Conservation (phyloP, 2,329 filamentous ascomycete species). For the Nothopassalora personata region DNA sequence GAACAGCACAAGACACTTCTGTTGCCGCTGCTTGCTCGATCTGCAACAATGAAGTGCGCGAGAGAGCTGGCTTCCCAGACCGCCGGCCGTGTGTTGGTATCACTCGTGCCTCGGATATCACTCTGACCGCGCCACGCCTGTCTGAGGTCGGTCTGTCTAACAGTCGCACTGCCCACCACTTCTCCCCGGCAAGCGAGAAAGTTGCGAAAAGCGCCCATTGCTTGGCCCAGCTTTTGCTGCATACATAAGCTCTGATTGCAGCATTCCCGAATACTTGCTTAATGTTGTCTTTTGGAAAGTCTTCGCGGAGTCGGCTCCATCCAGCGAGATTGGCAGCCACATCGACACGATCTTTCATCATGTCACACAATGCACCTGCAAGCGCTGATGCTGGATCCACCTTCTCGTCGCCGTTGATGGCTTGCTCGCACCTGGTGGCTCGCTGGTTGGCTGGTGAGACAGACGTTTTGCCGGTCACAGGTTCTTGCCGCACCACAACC, state of each 20-base stretch:
- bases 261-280: constrained; percentile 58
- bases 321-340: constrained; percentile 57
- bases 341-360: constrained; percentile 55
- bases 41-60: constrained; percentile 22
- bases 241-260: constrained; percentile 62
- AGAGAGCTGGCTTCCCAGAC: constrained; percentile 2
- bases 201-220: constrained; percentile 67
- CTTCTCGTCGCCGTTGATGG: constrained; percentile 59
- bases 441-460: constrained; percentile 53
- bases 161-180: constrained; percentile 71
- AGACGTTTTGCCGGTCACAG: constrained; percentile 69
- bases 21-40: constrained; percentile 38
- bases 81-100: constrained; percentile 4
- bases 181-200: constrained; percentile 66
- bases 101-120: constrained; percentile 18
- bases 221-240: constrained; percentile 62
- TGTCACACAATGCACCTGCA: constrained; percentile 9
- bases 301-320: constrained; percentile 52
- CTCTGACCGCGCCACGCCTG: constrained; percentile 2
- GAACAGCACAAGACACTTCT: constrained; percentile 28
- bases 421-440: constrained; percentile 52
- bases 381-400: constrained; percentile 8
- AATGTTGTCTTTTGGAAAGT: constrained; percentile 49
- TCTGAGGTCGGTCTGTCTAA: constrained; percentile 35
- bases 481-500: constrained; percentile 63